Conservation (phyloP, 108 stramenopile species). For the Nitzschia palea region DNA sequence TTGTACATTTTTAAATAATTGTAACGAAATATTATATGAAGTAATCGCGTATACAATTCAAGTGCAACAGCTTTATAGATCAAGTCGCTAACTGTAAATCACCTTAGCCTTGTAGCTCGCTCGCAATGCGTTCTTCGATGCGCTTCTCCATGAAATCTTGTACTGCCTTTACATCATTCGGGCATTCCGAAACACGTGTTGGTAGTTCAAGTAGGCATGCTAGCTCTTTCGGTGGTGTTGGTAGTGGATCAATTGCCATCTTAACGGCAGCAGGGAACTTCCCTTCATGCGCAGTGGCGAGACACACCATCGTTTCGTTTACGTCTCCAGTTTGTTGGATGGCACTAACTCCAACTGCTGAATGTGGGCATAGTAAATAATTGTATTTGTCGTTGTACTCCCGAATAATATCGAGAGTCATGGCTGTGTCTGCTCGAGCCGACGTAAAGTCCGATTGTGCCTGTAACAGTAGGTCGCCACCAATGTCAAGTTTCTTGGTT, state of each 20-base stretch:
- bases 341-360: slow-evolving; percentile 92
- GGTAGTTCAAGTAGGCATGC: slow-evolving; percentile 56
- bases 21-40: no score
- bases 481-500: slow-evolving; percentile 87
- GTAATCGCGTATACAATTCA: no score
- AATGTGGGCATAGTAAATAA: slow-evolving; percentile 97
- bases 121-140: slow-evolving; percentile 34
- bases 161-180: slow-evolving; percentile 75
- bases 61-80: no score
- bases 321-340: slow-evolving; percentile 70
- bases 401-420: slow-evolving; percentile 85
- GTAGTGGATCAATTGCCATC: slow-evolving; percentile 75
- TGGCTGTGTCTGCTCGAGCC: slow-evolving; percentile 73
- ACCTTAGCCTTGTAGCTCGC: no score
- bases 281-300: slow-evolving; percentile 97
- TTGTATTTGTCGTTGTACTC: slow-evolving; percentile 77
- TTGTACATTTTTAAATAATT: no score
- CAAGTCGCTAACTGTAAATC: no score
- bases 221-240: slow-evolving; percentile 64
- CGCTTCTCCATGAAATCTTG: slow-evolving; percentile 78
- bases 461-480: slow-evolving; percentile 71
- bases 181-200: slow-evolving; percentile 71
- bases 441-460: slow-evolving; percentile 90
- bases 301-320: slow-evolving; percentile 67
- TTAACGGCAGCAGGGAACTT: slow-evolving; percentile 93